Evolutionary conservation across 1,284 basidiomycete species (phyloP).

Genomic region (Moesziomyces sp.): DNA sequence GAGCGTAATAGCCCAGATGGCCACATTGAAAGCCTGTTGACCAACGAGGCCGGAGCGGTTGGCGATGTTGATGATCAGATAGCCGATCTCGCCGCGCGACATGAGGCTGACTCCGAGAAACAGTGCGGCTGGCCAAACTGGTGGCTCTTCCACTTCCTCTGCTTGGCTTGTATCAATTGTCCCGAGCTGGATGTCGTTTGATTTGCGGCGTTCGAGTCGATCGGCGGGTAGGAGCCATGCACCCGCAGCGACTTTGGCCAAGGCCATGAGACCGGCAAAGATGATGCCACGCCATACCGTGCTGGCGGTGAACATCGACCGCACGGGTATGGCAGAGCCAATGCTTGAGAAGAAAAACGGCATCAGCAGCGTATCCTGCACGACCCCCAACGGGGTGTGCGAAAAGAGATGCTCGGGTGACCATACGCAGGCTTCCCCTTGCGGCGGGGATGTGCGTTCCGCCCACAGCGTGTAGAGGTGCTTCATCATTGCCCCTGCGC

Average conservation of each 20-base stretch:
- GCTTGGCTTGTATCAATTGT: slow-evolving; percentile 2
- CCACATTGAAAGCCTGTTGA: slow-evolving; percentile 45
- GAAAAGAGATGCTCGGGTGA: slow-evolving; percentile 18
- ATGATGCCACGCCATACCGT: slow-evolving; percentile 73
- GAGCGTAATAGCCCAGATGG: slow-evolving; percentile 47
- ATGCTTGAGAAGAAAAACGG: slow-evolving; percentile 74
- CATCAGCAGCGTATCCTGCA: slow-evolving; percentile 66
- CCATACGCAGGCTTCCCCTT: background rate
- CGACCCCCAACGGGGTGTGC: slow-evolving; percentile 3
- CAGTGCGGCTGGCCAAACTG: slow-evolving; percentile 43
- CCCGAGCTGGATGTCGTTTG: background rate
- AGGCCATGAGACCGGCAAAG: slow-evolving; percentile 71
- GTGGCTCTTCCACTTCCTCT: background rate
- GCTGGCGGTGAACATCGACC: slow-evolving; percentile 70
- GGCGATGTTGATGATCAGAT: slow-evolving; percentile 56
- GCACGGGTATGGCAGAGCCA: slow-evolving; percentile 73
- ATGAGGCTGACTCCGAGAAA: slow-evolving; percentile 72
- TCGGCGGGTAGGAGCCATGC: slow-evolving; percentile 66
- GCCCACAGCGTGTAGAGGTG: slow-evolving; percentile 8
- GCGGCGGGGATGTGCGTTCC: background rate
- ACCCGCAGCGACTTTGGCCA: slow-evolving; percentile 71
- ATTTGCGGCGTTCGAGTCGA: slow-evolving; percentile 14
- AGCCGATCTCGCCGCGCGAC: slow-evolving; percentile 73
- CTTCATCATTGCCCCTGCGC: slow-evolving; percentile 66
- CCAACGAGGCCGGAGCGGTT: slow-evolving; percentile 18